These are phyloP conservation scores for Batkoa obscura DNA, from an alignment of 371 early-diverging fungal genomes.

Conservation along the genomic window DNA sequence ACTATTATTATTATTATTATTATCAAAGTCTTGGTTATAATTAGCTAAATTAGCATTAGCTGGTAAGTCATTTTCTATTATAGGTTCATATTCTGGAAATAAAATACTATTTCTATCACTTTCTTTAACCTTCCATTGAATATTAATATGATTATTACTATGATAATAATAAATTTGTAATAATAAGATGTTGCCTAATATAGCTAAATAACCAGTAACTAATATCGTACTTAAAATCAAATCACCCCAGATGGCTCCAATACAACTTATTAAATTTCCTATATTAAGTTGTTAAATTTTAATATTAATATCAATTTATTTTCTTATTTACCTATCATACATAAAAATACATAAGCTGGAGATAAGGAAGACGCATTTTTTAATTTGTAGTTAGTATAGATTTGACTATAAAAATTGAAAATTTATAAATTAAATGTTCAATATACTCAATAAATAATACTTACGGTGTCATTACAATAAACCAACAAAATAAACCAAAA, in stretches of 20 bases:
- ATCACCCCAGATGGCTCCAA: slow-evolving; percentile 1
- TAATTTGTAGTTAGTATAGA: slow-evolving; percentile 4
- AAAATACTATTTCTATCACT: not conserved
- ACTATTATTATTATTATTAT: not conserved
- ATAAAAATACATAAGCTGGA: not conserved
- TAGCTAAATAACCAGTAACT: not conserved
- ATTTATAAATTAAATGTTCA: no score
- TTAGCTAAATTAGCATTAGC: no score
- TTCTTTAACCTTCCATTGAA: not conserved
- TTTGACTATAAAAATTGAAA: not conserved
- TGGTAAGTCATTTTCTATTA: no score
- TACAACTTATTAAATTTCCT: not conserved
- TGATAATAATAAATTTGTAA: not conserved
- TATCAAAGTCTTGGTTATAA: not conserved
- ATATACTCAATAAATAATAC: no score
- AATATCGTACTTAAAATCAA: not conserved
- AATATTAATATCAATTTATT: no score
- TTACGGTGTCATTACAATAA: no score
- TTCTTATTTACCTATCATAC: not conserved
- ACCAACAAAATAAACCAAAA: no score
- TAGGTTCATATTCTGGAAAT: not conserved
- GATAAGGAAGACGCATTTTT: slow-evolving; percentile 2
- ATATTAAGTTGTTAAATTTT: no score
- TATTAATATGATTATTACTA: not conserved
- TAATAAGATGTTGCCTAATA: not conserved